Evolutionary conservation across 441 rosid genomes (phyloP), one percentile per base, ranked within the genome.

Genomic region (Jatropha podagrica): DNA sequence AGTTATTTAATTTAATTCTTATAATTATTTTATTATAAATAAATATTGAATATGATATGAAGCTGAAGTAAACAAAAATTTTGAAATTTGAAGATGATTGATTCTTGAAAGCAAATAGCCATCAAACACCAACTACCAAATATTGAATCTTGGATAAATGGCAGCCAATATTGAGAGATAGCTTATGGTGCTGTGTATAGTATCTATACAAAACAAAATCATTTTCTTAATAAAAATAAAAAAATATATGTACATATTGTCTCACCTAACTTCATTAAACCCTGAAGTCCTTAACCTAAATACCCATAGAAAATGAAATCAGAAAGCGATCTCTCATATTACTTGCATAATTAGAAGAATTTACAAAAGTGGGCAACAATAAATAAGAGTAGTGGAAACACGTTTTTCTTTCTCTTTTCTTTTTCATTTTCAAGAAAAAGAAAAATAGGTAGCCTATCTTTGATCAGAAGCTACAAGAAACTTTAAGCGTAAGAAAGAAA

Each of bases 391-490:
- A 68, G 73, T 48, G 75, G 58, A 72, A 72, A 56, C 27, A 17
- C 37, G 4, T 37, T 8, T 58, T 11, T 4, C 17, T 51, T 52
- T 38, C 15, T 2, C 37, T 58, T 48, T 44, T 38, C 20, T 52
- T 20, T 54, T 37, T 64, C 7, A 20, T 9, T 15, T 64, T 2
- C 17, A 13, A 18, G 9, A 18, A 65, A 40, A 62, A 7, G 38
- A 55, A 20, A 18, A 38, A 23, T 77, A 59, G 74, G 63, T 37
- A 65, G 65, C 65, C 76, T 78, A 60, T 65, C 85, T 86, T 86
- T 76, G 65, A 77, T 77, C 63, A 69, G 74, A 86, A 84, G 89
- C 81, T 80, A 82, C 54, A 75, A 60, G 68, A 76, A 81, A 73
- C 90, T 81, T 85, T 40, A 41, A 59, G 72, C 63, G 40, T 48